Percentiles rank a stretch among this genome's conserved stretches.
Evolutionary conservation across 768 basidiomycete species (phyloP).

Genomic region (Tulasnella sp.): DNA sequence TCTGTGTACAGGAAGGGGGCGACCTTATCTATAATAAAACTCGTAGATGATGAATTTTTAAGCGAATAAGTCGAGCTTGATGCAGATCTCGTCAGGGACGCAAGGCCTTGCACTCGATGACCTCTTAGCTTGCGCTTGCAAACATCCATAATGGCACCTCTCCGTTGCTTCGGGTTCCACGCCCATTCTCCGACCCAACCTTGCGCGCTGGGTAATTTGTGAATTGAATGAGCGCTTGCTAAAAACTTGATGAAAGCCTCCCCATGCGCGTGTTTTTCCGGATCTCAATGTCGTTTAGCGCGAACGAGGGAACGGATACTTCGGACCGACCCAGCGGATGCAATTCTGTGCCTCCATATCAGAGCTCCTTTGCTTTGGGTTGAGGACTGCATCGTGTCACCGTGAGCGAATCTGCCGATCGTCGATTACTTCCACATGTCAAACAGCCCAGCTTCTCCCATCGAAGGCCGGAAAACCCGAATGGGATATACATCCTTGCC

Average conservation of each 20-base stretch:
- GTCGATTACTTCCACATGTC: constrained; percentile 10
- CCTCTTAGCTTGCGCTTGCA: neutral
- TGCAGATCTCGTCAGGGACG: constrained; percentile 10
- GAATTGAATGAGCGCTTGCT: too few relatives aligned
- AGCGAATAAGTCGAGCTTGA: neutral
- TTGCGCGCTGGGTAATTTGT: neutral
- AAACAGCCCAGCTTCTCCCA: neutral
- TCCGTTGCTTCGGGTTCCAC: neutral
- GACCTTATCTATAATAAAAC: neutral
- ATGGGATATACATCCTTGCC: neutral
- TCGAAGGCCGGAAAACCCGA: neutral
- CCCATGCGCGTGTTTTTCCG: neutral
- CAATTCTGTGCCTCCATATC: neutral
- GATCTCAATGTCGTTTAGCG: neutral
- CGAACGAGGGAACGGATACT: constrained; percentile 7
- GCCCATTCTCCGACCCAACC: neutral
- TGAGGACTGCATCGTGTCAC: constrained; percentile 1
- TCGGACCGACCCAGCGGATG: constrained; percentile 3
- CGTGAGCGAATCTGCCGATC: constrained; percentile 11
- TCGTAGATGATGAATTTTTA: neutral
- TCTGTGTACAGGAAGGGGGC: neutral
- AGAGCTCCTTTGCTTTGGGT: constrained; percentile 9
- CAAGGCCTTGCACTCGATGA: constrained; percentile 3
- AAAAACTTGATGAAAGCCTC: too few relatives aligned
- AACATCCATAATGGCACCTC: neutral